These are phyloP conservation scores for Penicillium salamii DNA, from an alignment of 495 filamentous ascomycete species.

Conservation along the genomic window DNA sequence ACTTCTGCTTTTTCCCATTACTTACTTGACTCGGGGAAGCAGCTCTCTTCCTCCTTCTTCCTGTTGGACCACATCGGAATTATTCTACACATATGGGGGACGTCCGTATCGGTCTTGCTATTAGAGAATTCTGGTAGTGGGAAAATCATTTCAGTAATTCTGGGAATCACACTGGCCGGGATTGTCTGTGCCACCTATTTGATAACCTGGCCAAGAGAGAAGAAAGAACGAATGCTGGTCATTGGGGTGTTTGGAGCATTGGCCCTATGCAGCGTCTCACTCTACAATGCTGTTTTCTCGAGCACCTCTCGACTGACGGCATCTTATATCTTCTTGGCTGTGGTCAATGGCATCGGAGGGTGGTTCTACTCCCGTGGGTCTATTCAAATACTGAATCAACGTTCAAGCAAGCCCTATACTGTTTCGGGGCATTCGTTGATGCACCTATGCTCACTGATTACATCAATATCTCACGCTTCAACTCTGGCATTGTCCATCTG, in stretches of 20 bases:
- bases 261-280: neutral
- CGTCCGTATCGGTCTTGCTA: too few species aligned
- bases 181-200: neutral
- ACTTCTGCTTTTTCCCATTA: too few species aligned
- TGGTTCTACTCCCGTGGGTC: neutral
- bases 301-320: neutral
- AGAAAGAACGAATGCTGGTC: slow-evolving; percentile 1
- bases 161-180: neutral
- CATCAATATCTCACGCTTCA: neutral
- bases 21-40: too few species aligned
- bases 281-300: neutral
- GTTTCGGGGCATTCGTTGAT: too few species aligned
- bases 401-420: neutral
- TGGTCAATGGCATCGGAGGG: slow-evolving; percentile 2
- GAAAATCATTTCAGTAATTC: too few species aligned
- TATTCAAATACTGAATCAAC: neutral
- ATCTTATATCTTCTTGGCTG: neutral
- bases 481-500: neutral
- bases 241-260: slow-evolving; percentile 2
- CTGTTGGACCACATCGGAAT: too few species aligned
- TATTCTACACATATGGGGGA: too few species aligned
- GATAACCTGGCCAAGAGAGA: neutral
- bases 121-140: too few species aligned
- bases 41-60: too few species aligned
- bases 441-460: neutral